These are phyloP conservation scores for Trametes punicea DNA, from an alignment of 768 basidiomycete species.

Conservation along the genomic window DNA sequence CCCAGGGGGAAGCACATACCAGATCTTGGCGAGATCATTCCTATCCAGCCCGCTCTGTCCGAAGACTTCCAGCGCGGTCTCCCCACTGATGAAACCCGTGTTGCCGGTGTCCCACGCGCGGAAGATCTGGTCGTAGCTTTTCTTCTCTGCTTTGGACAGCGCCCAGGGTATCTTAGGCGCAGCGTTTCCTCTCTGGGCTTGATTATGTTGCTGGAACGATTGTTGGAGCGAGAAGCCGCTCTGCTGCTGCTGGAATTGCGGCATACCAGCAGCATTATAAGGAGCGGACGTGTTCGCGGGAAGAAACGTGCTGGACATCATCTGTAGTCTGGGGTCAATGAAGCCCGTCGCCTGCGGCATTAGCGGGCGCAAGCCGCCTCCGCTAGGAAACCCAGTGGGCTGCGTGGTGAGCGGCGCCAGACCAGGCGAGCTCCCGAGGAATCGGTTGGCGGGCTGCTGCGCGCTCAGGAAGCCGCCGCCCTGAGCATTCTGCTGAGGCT, in stretches of 20 bases:
- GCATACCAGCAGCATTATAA: constrained; percentile 55
- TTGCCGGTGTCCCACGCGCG: constrained; percentile 87
- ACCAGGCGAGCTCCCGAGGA: constrained; percentile 57
- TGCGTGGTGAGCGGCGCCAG: constrained; percentile 46
- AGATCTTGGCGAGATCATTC: constrained; percentile 90
- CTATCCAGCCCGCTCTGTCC: constrained; percentile 86
- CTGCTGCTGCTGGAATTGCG: constrained; percentile 64
- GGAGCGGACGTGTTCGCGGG: constrained; percentile 64
- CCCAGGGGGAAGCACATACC: constrained; percentile 51
- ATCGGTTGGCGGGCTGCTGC: constrained; percentile 33
- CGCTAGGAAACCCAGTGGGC: constrained; percentile 55
- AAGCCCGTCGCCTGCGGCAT: constrained; percentile 77
- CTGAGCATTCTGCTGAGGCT: constrained; percentile 33
- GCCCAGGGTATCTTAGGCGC: constrained; percentile 82
- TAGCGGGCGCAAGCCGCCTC: constrained; percentile 40
- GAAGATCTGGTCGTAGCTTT: constrained; percentile 95
- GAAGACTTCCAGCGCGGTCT: constrained; percentile 87
- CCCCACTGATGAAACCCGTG: constrained; percentile 83
- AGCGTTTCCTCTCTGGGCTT: constrained; percentile 61
- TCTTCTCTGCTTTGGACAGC: constrained; percentile 86
- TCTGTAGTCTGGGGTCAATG: constrained; percentile 76
- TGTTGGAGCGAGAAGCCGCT: constrained; percentile 67
- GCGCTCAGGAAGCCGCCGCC: constrained; percentile 32
- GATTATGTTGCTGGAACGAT: constrained; percentile 85
- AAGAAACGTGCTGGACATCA: constrained; percentile 94